Evolutionary conservation across 2,329 filamentous ascomycete genomes (phyloP), one percentile per base, ranked within the genome.

Genomic region (Cladosporium sp.): DNA sequence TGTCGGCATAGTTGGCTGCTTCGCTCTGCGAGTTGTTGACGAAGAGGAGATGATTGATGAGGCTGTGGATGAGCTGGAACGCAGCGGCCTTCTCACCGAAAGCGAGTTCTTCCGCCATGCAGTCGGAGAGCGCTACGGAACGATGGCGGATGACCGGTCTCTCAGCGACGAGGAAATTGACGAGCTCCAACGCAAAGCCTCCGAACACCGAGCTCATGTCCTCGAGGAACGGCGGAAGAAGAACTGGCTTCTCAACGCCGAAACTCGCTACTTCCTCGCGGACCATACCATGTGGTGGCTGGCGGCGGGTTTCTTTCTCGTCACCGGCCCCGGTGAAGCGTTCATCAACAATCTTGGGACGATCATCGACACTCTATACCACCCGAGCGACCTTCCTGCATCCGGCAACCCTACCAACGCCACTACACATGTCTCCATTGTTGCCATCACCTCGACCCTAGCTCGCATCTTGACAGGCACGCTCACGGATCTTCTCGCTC

Each of bases 321-420:
- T 96, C 60, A 88, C 91, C 48, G 93, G 93, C 0, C 92, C 93
- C 0, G 92, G 91, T n/a, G 93, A 99, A 70, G 88, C 92, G 9
- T 99, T 96, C 68, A 90, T 97, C 71, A 99, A 97, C 72, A 99
- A 97, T 62, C 72, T 99, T 8, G 93, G 93, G 30, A 96, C 91
- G 19, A 85, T 99, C 54, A 91, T 97, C 60, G 86, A 88, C 58
- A 95, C 92, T 0, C 76, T 96, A 3, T 88, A 88, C 39, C 80
- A 80, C 4, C 80, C 85, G 38, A 79, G 87, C 47, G 29, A 40
- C 7, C 7, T 51, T 22, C 49, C 49, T 15, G 78, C 85, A 37
- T 82, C 48, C 15, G 52, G 50, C 66, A 70, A 43, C 64, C 71
- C 41, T 56, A 82, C 85, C 42, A 80, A 87, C 43, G 79, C 87